Evolutionary conservation across 331 rosid genomes (phyloP), one percentile per base, ranked within the genome.

Genomic region (Telfairia occidentalis): DNA sequence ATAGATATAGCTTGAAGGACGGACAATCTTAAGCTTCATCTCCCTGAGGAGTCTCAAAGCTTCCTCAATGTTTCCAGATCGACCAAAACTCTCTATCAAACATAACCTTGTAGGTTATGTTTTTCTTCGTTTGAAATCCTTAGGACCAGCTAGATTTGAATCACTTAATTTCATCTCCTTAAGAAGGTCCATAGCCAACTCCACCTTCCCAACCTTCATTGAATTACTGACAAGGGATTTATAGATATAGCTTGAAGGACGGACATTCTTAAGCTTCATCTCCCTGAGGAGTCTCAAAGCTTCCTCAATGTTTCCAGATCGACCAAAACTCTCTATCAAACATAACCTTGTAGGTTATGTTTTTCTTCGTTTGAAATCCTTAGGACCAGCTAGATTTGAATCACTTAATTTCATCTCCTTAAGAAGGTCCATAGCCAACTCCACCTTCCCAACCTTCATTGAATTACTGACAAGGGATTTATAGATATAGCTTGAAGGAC

Each of bases 351-450:
- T 11, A 58, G 64, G 30, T 38, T 55, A 45, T 3, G 61, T 80
- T 71, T 82, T 79, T 74, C 77, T 85, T 32, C 50, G 65, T 78
- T 84, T 86, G 80, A 89, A 91, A 80, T 87, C 89, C 55, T 19
- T 59, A 1, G 92, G 84, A 63, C 85, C 79, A 77, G 86, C 84
- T 71, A 88, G 85, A 53, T 77, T n/a, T 50, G 87, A 79, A 42
- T 64, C 71, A 72, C 84, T 59, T 73, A 87, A 87, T 79, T 90
- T 82, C 95, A 90, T 75, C 82, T 88, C 96, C 78, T 87, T 83
- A 12, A 32, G 76, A 42, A 89, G 80, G 75, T 55, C 52, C 81
- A 70, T 55, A 37, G 92, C 97, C 87, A 89, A 77, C 48, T 87
- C 86, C 84, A 83, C 78, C 86, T 82, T 90, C 78, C 90, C 91